Conservation (phyloP, 208 protist species). For the Crithidia acanthocephali region DNA sequence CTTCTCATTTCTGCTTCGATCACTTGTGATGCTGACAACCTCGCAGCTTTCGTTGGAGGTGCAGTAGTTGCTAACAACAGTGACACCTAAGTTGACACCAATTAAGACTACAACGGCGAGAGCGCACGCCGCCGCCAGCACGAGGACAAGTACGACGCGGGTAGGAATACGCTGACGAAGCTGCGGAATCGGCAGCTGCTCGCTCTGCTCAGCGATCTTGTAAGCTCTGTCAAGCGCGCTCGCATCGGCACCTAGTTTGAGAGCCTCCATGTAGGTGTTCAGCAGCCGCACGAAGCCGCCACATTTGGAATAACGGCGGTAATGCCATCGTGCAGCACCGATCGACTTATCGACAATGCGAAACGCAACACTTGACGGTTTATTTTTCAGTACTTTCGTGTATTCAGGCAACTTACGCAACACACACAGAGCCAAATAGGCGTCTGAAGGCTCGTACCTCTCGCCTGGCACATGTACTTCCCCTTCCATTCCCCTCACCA, state of each 20-base stretch:
- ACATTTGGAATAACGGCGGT: slow-evolving; percentile 22
- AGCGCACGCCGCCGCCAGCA: slow-evolving; percentile 16
- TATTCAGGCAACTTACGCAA: slow-evolving; percentile 29
- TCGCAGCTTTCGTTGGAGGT: not conserved
- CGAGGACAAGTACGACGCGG: slow-evolving; percentile 18
- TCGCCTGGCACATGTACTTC: slow-evolving; percentile 16
- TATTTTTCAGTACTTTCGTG: slow-evolving; percentile 4
- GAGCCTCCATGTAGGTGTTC: slow-evolving; percentile 33
- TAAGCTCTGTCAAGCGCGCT: slow-evolving; percentile 21
- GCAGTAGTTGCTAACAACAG: not conserved
- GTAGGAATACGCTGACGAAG: slow-evolving; percentile 18
- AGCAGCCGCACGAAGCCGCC: slow-evolving; percentile 31
- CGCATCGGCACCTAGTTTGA: not conserved
- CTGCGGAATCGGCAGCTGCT: slow-evolving; percentile 25
- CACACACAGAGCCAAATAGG: slow-evolving; percentile 30
- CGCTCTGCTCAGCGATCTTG: slow-evolving; percentile 17
- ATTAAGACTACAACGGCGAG: slow-evolving; percentile 27
- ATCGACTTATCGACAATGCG: slow-evolving; percentile 27
- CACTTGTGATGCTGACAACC: too few relatives aligned
- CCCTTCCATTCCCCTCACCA: not conserved
- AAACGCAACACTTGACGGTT: not conserved
- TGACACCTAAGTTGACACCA: not conserved
- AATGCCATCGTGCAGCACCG: slow-evolving; percentile 33
- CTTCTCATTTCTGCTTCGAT: slow-evolving; percentile 12
- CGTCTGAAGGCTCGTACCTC: slow-evolving; percentile 23